These are phyloP conservation scores for Aspergillus nanangensis DNA, from an alignment of 495 filamentous ascomycete genomes.

Conservation along the genomic window DNA sequence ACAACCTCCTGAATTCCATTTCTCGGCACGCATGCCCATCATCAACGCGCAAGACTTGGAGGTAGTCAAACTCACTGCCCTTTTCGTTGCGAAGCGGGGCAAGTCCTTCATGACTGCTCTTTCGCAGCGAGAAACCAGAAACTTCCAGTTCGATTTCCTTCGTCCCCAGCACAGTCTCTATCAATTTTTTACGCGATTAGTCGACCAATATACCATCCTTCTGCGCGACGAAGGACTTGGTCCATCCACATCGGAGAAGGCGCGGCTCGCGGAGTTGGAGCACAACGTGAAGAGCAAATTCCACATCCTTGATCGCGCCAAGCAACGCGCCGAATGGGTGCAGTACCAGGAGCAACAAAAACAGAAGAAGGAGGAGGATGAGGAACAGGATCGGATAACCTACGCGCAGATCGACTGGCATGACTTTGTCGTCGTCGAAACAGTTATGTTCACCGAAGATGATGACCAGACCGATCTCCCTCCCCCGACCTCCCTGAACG, in stretches of 20 bases:
- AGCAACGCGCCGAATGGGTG: constrained; percentile 79
- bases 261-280: constrained; percentile 68
- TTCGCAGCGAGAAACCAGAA: constrained; percentile 80
- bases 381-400: constrained; percentile 75
- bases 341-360: constrained; percentile 83
- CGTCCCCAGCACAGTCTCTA: constrained; percentile 93
- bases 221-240: constrained; percentile 61
- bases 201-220: constrained; percentile 92
- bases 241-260: constrained; percentile 63
- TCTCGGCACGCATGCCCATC: constrained; percentile 95
- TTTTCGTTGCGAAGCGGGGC: constrained; percentile 88
- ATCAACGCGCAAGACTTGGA: constrained; percentile 95
- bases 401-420: constrained; percentile 97
- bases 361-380: constrained; percentile 81
- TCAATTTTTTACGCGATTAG: constrained; percentile 85
- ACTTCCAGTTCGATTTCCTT: constrained; percentile 96
- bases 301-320: constrained; percentile 73
- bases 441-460: constrained; percentile 84
- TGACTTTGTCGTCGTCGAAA: constrained; percentile 94
- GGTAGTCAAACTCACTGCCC: constrained; percentile 81
- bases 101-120: constrained; percentile 85
- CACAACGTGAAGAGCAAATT: constrained; percentile 76
- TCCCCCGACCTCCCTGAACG: constrained; percentile 80
- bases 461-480: constrained; percentile 86
- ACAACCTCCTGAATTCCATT: constrained; percentile 86